Evolutionary conservation across 2,329 filamentous ascomycete species (phyloP).

Genomic region (Boeremia exigua): DNA sequence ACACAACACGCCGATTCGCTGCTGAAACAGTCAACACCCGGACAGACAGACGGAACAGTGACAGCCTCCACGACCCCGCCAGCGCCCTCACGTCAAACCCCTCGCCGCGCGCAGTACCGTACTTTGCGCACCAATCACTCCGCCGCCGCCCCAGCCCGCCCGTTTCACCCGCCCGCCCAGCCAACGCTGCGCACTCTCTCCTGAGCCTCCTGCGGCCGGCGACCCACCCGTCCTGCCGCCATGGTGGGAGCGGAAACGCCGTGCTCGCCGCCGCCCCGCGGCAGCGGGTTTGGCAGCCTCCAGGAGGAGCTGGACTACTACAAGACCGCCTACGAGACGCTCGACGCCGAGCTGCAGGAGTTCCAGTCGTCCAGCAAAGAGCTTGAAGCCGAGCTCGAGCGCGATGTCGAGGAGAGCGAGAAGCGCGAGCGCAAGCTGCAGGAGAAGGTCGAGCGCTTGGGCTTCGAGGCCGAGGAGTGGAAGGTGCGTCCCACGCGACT

Average conservation of each 20-base stretch:
- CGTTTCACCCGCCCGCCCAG: conserved; percentile 26
- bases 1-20: conserved; percentile 19
- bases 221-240: conserved; percentile 25
- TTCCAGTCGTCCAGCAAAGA: conserved; percentile 95
- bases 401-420: conserved; percentile 93
- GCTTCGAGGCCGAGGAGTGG: conserved; percentile 96
- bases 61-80: conserved; percentile 16
- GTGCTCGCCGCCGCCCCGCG: conserved; percentile 42
- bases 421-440: conserved; percentile 86
- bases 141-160: background rate
- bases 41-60: conserved; percentile 24
- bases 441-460: conserved; percentile 83
- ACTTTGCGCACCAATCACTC: background rate
- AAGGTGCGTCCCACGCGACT: conserved; percentile 69
- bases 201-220: conserved; percentile 27
- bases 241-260: conserved; percentile 41
- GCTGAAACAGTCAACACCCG: conserved; percentile 34
- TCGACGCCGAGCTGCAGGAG: conserved; percentile 89
- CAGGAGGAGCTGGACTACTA: conserved; percentile 91
- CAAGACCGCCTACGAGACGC: conserved; percentile 91
- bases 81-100: conserved; percentile 11
- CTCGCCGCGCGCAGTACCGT: conserved; percentile 12
- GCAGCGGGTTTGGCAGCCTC: conserved; percentile 43
- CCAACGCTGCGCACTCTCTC: conserved; percentile 29
- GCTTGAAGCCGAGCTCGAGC: conserved; percentile 91